Evolutionary conservation across 768 basidiomycete species (phyloP).

Genomic region (Leccinum fibrillosum): DNA sequence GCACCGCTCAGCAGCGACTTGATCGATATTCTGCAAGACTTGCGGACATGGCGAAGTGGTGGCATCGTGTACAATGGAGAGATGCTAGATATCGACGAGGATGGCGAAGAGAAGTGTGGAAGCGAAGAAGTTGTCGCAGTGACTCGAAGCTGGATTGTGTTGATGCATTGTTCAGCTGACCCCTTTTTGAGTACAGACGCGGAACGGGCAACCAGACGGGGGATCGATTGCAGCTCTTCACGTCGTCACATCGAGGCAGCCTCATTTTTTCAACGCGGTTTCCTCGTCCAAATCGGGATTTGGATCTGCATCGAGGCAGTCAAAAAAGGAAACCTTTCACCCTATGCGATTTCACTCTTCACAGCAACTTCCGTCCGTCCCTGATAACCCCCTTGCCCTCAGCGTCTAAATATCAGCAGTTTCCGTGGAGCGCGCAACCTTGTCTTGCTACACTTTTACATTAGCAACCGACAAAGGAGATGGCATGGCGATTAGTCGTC

Average conservation of each 20-base stretch:
- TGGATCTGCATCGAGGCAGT: conserved; percentile 28
- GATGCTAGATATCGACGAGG: not conserved
- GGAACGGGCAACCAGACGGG: conserved; percentile 15
- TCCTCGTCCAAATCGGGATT: conserved; percentile 23
- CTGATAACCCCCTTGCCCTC: not conserved
- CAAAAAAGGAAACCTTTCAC: conserved; percentile 13
- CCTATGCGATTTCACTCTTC: not conserved
- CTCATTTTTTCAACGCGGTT: conserved; percentile 32
- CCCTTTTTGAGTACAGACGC: conserved; percentile 32
- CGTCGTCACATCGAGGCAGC: conserved; percentile 40
- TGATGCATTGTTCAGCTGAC: conserved; percentile 7
- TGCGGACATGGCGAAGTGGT: conserved; percentile 34
- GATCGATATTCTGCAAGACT: conserved; percentile 44
- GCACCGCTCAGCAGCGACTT: conserved; percentile 36
- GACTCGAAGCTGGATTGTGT: not conserved
- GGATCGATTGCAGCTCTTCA: conserved; percentile 26
- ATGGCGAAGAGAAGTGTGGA: not conserved
- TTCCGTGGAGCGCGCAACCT: not conserved
- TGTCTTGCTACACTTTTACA: not conserved
- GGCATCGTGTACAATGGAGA: conserved; percentile 25
- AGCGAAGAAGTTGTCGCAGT: not conserved
- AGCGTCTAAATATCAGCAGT: not conserved
- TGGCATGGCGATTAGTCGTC: conserved; percentile 2
- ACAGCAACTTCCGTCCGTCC: not conserved
- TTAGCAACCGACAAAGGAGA: conserved; percentile 9